Base-by-base conservation (phyloP, 805 yeast genomes). In the Candida stauntonica region DNA sequence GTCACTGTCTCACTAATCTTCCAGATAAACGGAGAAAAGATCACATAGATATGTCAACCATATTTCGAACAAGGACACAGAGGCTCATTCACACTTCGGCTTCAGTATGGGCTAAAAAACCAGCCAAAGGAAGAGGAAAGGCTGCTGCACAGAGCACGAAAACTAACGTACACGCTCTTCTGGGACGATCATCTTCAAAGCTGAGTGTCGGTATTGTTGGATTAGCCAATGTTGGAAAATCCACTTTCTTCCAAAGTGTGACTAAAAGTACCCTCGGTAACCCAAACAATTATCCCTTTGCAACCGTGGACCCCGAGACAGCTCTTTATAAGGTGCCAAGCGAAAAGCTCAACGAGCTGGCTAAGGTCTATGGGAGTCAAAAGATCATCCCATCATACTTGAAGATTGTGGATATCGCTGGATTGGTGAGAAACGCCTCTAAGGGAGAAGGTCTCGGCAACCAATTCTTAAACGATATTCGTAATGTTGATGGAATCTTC, bases 361-460 rank as follows among this genome's bases (percentile, higher is more conserved):
- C 72, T 47, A 64, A 66, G 28, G 52, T 81, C 40, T 84, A 79
- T 62, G 67, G 70, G 43, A 76, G 86, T 42, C 73, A 75, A 47
- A 76, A 76, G 54, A 74, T 73, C 45, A 73, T 81, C 34, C 84
- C 86, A 26, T 82, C 88, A 4, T 73, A 69, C 43, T 68, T 84
- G 56, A 81, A 86, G 33, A 70, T 84, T 32, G 80, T 77, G 49
- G 94, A 84, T 58, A 84, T 84, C 57, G 94, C 94, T 13, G 94
- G 94, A 36, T 68, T 84, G 46, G 83, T 87, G 33, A 77, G 80
- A 61, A 86, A 86, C 56, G 94, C 94, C 4, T 75, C 83, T n/a
- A 73, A 75, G 35, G 94, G 94, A 46, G 87, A 81, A 63, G 94
- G 94, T 37, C 67, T 84, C 47, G 94, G 94, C 38, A 83, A 84